These are phyloP conservation scores for Podospora sp. DNA, from an alignment of 495 filamentous ascomycete species.

Conservation along the genomic window DNA sequence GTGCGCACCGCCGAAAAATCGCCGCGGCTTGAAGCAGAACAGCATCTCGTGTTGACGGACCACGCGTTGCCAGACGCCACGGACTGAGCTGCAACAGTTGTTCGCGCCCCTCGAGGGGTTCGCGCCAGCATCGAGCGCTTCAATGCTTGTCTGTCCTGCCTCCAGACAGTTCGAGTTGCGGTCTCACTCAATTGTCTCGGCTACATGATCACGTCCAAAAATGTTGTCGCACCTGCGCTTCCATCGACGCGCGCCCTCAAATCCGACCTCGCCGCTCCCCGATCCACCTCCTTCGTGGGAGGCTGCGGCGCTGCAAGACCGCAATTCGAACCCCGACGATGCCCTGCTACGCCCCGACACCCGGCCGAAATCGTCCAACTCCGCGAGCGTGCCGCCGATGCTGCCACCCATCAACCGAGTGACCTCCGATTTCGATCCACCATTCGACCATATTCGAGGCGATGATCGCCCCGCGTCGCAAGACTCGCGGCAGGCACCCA, in stretches of 20 bases:
- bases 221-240: conserved; percentile 61
- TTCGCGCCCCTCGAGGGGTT: conserved; percentile 14
- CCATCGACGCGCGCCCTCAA: conserved; percentile 56
- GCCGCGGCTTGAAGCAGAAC: neutral
- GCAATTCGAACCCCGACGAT: conserved; percentile 41
- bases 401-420: conserved; percentile 52
- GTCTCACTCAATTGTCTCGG: conserved; percentile 15
- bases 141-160: neutral
- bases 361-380: conserved; percentile 45
- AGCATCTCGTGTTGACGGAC: neutral
- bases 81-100: neutral
- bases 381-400: conserved; percentile 40
- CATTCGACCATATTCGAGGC: conserved; percentile 16
- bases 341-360: conserved; percentile 41
- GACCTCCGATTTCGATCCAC: conserved; percentile 40
- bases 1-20: neutral
- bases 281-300: conserved; percentile 45
- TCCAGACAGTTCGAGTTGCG: conserved; percentile 1
- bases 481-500: conserved; percentile 33
- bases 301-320: conserved; percentile 39
- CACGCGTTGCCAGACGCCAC: neutral
- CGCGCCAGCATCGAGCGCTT: conserved; percentile 7
- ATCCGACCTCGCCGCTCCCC: conserved; percentile 53
- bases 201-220: neutral
- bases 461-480: conserved; percentile 27